These are phyloP conservation scores for Kwoniella sp. DNA, from an alignment of 768 basidiomycete species.

Conservation along the genomic window DNA sequence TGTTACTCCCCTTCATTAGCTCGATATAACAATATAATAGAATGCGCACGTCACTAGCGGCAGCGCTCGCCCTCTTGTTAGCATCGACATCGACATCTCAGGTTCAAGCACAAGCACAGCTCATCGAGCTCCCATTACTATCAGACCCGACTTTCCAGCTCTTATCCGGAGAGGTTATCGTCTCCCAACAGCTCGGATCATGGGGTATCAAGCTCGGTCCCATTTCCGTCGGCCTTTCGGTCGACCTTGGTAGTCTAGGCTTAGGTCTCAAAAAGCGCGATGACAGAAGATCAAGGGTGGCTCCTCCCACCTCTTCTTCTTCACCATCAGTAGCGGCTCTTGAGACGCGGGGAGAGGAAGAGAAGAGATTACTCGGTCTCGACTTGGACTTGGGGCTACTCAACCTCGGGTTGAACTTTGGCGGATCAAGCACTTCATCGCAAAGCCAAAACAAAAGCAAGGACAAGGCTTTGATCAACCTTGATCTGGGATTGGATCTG, in stretches of 20 bases:
- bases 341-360: not conserved
- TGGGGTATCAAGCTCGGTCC: constrained; percentile 31
- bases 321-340: too few relatives aligned
- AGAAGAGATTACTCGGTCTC: constrained; percentile 18
- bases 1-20: too few relatives aligned
- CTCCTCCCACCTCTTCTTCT: not conserved
- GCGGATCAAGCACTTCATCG: not conserved
- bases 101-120: constrained; percentile 14
- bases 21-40: too few relatives aligned
- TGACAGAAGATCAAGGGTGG: constrained; percentile 16
- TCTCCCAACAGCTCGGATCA: constrained; percentile 22
- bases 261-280: constrained; percentile 6
- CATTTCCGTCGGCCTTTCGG: constrained; percentile 5
- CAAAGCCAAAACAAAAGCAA: not conserved
- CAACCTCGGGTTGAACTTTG: constrained; percentile 13
- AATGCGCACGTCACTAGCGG: not conserved
- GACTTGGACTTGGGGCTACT: constrained; percentile 14
- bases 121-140: constrained; percentile 12
- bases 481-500: constrained; percentile 15
- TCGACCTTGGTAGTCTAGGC: constrained; percentile 12
- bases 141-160: constrained; percentile 20
- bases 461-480: constrained; percentile 15
- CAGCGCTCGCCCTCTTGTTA: not conserved
- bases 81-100: not conserved
- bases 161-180: constrained; percentile 19